Percentiles rank a stretch among this genome's conserved stretches.
Conservation (phyloP, 176 grass and related monocot genomes). For the Metroxylon sagu region DNA sequence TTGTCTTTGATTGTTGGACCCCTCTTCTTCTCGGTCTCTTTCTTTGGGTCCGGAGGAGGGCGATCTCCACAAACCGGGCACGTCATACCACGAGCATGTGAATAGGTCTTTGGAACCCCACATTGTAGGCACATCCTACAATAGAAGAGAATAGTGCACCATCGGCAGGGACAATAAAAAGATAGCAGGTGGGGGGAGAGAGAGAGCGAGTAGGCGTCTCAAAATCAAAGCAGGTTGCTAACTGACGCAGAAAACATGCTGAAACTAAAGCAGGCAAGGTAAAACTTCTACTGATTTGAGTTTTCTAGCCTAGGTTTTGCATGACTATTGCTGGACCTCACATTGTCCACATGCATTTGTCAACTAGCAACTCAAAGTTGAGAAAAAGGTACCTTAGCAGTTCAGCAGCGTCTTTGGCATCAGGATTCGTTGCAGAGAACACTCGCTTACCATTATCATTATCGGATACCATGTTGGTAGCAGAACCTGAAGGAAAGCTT, state of each 20-base stretch:
- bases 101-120: slow-evolving; percentile 86
- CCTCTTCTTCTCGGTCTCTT: slow-evolving; percentile 64
- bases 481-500: slow-evolving; percentile 19
- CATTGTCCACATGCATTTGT: too few relatives aligned
- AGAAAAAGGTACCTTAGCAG: slow-evolving; percentile 59
- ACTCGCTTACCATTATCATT: slow-evolving; percentile 45
- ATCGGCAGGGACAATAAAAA: too few relatives aligned
- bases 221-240: too few relatives aligned
- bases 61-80: slow-evolving; percentile 71
- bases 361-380: background rate
- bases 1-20: slow-evolving; percentile 70
- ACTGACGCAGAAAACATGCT: too few relatives aligned
- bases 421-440: slow-evolving; percentile 73
- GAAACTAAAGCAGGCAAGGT: too few relatives aligned
- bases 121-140: slow-evolving; percentile 79
- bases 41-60: slow-evolving; percentile 26
- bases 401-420: slow-evolving; percentile 75
- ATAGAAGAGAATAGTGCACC: background rate
- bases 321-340: background rate
- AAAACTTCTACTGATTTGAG: too few relatives aligned
- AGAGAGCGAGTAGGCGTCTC: too few relatives aligned
- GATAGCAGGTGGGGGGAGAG: too few relatives aligned
- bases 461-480: slow-evolving; percentile 20
- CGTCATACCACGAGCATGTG: slow-evolving; percentile 56
- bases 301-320: too few relatives aligned